A percentile compares a stretch with the other conserved stretches of the same genome.
Conservation (phyloP, 192 early-diverging fungal genomes). For the Coemansia javaensis region DNA sequence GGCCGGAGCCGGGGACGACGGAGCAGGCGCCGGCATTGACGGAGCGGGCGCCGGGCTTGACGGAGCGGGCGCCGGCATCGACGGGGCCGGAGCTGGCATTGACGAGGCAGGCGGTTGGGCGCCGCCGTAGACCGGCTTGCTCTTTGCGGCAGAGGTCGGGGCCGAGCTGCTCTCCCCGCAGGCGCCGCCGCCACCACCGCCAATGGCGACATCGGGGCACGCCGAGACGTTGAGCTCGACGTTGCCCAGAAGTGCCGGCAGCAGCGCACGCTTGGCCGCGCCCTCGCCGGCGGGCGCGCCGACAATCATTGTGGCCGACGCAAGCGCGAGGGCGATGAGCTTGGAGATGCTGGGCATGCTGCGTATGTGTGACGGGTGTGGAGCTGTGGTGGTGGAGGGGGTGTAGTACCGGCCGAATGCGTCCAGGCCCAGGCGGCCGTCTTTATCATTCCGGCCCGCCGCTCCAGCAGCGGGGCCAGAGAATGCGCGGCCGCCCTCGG, state of each 20-base stretch:
- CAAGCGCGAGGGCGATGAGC: slow-evolving; percentile 15
- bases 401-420: too few relatives aligned
- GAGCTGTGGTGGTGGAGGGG: too few relatives aligned
- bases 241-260: slow-evolving; percentile 45
- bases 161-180: slow-evolving; percentile 13
- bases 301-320: slow-evolving; percentile 3
- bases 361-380: too few relatives aligned
- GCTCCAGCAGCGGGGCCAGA: too few relatives aligned
- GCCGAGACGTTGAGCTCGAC: slow-evolving; percentile 27
- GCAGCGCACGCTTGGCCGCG: slow-evolving; percentile 22
- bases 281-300: slow-evolving; percentile 9
- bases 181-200: slow-evolving; percentile 17
- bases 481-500: too few relatives aligned
- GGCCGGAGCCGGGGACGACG: slow-evolving; percentile 3
- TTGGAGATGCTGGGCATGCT: slow-evolving; percentile 26
- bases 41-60: not conserved
- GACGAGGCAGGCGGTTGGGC: slow-evolving; percentile 8
- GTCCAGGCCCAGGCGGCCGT: too few relatives aligned
- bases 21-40: not conserved
- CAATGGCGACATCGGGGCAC: slow-evolving; percentile 35
- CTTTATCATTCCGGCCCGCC: too few relatives aligned
- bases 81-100: not conserved
- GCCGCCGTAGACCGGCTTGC: slow-evolving; percentile 12
- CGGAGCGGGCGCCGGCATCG: slow-evolving; percentile 4
- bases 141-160: not conserved